Evolutionary conservation across 768 basidiomycete genomes (phyloP).

Genomic region (Daedaleopsis nitida): DNA sequence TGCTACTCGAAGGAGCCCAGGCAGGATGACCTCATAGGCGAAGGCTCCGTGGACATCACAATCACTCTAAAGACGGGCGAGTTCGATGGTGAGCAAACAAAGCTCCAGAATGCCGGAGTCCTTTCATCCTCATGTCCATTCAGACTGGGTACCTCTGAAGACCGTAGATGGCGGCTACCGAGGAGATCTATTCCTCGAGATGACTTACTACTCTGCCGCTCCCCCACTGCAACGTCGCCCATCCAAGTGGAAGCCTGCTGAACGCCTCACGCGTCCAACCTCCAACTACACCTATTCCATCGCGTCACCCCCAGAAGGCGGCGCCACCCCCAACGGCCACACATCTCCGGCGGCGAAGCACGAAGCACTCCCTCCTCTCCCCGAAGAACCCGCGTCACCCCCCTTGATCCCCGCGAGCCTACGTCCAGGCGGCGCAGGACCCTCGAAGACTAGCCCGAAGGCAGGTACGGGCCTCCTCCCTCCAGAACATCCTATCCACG

Average conservation of each 20-base stretch:
- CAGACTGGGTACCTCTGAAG: conserved; percentile 71
- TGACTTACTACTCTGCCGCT: conserved; percentile 86
- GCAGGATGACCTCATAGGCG: conserved; percentile 75
- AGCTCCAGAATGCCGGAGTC: neutral
- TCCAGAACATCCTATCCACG: conserved; percentile 15
- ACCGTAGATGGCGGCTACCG: conserved; percentile 59
- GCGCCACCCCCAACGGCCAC: neutral
- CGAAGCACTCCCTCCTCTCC: conserved; percentile 44
- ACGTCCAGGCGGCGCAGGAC: conserved; percentile 39
- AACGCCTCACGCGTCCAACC: conserved; percentile 27
- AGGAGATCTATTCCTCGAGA: conserved; percentile 89
- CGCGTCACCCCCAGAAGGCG: neutral
- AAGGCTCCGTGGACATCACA: conserved; percentile 71
- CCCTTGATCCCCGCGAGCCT: conserved; percentile 41
- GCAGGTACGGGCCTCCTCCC: conserved; percentile 14
- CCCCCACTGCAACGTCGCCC: conserved; percentile 42
- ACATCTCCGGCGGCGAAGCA: conserved; percentile 20
- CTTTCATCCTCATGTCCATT: neutral
- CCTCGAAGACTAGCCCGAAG: conserved; percentile 5
- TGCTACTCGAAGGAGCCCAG: conserved; percentile 82
- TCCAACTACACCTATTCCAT: neutral
- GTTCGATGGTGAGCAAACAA: conserved; percentile 74
- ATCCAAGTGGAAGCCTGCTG: conserved; percentile 32
- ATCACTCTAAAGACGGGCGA: conserved; percentile 84
- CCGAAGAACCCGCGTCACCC: conserved; percentile 26